A percentile compares a stretch with the other conserved stretches of the same genome.
Conservation (phyloP, 768 basidiomycete genomes). For the Leccinum arenicola region DNA sequence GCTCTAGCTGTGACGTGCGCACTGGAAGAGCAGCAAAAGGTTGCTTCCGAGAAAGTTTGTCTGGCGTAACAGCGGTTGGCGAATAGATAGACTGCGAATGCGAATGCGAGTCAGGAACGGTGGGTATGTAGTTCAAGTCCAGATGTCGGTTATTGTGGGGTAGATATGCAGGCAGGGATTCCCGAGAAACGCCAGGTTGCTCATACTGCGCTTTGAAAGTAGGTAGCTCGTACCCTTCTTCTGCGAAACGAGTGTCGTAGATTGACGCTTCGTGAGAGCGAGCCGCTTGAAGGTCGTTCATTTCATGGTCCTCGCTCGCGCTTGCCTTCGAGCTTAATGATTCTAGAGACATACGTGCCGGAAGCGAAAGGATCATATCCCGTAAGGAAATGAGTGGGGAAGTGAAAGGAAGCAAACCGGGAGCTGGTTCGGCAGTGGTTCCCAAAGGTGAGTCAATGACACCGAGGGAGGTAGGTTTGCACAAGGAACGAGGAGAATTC, state of each 20-base stretch:
- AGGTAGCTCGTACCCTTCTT: constrained; percentile 17
- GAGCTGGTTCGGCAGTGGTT: background rate
- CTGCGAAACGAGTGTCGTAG: background rate
- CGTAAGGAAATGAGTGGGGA: constrained; percentile 23
- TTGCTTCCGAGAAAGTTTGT: constrained; percentile 5
- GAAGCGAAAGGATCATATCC: constrained; percentile 24
- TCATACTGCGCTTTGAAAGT: constrained; percentile 1
- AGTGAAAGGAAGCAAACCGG: constrained; percentile 7
- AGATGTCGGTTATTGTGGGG: background rate
- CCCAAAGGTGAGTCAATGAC: background rate
- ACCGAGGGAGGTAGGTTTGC: background rate
- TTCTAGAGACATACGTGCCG: constrained; percentile 30
- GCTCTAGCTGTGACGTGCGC: constrained; percentile 32
- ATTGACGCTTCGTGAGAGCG: background rate
- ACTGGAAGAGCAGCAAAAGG: constrained; percentile 24
- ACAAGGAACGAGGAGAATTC: constrained; percentile 4
- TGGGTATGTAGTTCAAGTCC: background rate
- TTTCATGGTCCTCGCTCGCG: constrained; percentile 29
- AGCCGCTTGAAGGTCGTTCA: constrained; percentile 16
- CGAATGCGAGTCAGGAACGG: background rate
- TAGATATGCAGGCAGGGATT: background rate
- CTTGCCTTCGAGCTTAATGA: constrained; percentile 29
- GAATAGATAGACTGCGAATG: background rate
- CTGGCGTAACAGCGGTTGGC: background rate
- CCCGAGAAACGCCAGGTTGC: background rate